Evolutionary conservation across 192 early-diverging fungal species (phyloP).

Genomic region (Umbelopsis vinacea): DNA sequence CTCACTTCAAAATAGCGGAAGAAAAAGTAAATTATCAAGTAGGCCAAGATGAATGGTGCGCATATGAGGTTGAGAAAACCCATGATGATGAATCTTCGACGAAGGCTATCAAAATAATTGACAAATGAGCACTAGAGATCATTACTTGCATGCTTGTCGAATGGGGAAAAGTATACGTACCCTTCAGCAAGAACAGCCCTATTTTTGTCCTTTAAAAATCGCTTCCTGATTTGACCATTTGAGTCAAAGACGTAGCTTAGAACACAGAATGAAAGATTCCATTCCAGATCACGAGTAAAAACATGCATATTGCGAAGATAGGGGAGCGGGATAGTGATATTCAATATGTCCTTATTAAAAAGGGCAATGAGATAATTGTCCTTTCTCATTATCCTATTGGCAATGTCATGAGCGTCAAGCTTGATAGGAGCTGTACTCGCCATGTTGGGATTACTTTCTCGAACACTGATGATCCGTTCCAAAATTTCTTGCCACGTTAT

Average conservation of each 20-base stretch:
- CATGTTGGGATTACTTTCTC: constrained; percentile 66
- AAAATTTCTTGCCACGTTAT: constrained; percentile 88
- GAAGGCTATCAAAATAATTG: constrained; percentile 45
- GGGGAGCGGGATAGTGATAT: constrained; percentile 75
- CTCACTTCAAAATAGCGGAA: constrained; percentile 93
- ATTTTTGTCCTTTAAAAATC: constrained; percentile 78
- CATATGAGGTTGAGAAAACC: constrained; percentile 83
- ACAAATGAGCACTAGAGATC: background rate
- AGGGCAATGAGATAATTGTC: constrained; percentile 98
- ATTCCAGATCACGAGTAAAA: constrained; percentile 89
- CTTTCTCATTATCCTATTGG: constrained; percentile 94
- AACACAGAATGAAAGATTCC: constrained; percentile 89
- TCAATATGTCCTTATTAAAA: constrained; percentile 90
- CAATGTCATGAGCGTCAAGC: constrained; percentile 74
- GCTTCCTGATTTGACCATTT: constrained; percentile 77
- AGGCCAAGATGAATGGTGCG: constrained; percentile 86
- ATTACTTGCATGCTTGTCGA: constrained; percentile 27
- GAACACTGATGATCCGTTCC: constrained; percentile 69
- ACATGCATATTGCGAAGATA: constrained; percentile 58
- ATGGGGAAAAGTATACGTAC: constrained; percentile 46
- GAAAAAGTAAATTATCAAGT: constrained; percentile 83
- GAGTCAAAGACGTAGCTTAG: constrained; percentile 90
- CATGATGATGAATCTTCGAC: constrained; percentile 86
- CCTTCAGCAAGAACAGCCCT: constrained; percentile 67
- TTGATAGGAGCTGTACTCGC: constrained; percentile 55